These are phyloP conservation scores for Aspergillus diversus DNA, from an alignment of 495 filamentous ascomycete species.

Conservation along the genomic window DNA sequence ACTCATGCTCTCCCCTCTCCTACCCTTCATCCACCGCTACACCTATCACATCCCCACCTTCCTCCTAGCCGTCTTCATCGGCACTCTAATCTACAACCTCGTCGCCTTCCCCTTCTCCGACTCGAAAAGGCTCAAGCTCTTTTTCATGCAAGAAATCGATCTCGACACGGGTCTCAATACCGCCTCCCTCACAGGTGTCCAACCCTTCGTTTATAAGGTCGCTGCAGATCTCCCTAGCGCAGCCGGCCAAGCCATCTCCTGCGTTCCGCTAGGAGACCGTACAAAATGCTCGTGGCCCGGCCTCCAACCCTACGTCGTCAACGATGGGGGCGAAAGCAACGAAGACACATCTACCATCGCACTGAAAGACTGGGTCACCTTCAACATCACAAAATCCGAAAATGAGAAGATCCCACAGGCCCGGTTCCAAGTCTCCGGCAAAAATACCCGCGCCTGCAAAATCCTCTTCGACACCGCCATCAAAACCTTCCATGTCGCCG, in stretches of 20 bases:
- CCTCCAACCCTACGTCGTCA: slow-evolving; percentile 58
- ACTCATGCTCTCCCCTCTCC: slow-evolving; percentile 74
- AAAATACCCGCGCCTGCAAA: slow-evolving; percentile 72
- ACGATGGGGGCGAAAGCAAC: slow-evolving; percentile 23
- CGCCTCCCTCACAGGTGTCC: slow-evolving; percentile 72
- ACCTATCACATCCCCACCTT: slow-evolving; percentile 81
- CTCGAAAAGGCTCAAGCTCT: slow-evolving; percentile 78
- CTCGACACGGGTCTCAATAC: slow-evolving; percentile 70
- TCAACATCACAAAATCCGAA: slow-evolving; percentile 54
- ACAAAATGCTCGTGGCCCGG: slow-evolving; percentile 75
- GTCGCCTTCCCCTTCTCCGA: slow-evolving; percentile 85
- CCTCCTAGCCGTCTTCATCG: slow-evolving; percentile 71
- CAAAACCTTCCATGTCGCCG: slow-evolving; percentile 61
- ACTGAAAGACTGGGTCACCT: slow-evolving; percentile 60
- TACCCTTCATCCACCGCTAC: slow-evolving; percentile 85
- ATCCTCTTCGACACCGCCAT: slow-evolving; percentile 66
- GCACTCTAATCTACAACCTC: slow-evolving; percentile 85
- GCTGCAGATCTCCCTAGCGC: slow-evolving; percentile 73
- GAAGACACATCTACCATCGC: slow-evolving; percentile 23
- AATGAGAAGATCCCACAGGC: slow-evolving; percentile 32
- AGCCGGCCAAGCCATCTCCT: slow-evolving; percentile 60
- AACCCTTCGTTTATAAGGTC: slow-evolving; percentile 69
- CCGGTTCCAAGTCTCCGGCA: slow-evolving; percentile 61
- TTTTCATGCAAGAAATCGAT: slow-evolving; percentile 81
- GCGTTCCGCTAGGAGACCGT: slow-evolving; percentile 44